Evolutionary conservation across 2,329 filamentous ascomycete genomes (phyloP).

Genomic region (Trichoderma sp.): DNA sequence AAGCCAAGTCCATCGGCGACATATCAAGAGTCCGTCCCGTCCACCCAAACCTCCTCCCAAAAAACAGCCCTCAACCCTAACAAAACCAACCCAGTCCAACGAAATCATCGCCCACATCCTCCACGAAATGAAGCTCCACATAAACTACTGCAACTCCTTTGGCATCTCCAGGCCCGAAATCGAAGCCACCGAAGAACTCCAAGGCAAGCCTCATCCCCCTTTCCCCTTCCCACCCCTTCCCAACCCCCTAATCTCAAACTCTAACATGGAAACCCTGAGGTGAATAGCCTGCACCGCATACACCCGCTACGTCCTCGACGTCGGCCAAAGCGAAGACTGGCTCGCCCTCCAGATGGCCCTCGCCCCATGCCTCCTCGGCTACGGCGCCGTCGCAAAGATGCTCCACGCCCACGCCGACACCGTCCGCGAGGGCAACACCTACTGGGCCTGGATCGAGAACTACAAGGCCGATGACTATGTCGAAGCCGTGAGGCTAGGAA

Average conservation of each 20-base stretch:
- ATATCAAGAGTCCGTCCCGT: conserved; percentile 64
- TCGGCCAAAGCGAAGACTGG: conserved; percentile 86
- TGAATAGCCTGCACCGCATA: conserved; percentile 74
- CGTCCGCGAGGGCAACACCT: conserved; percentile 66
- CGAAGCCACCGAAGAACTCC: conserved; percentile 70
- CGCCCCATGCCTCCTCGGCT: conserved; percentile 87
- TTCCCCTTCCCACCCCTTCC: background rate
- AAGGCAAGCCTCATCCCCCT: conserved; percentile 52
- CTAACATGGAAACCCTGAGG: background rate
- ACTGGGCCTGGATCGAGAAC: conserved; percentile 90
- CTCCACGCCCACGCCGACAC: conserved; percentile 66
- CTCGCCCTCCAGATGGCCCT: conserved; percentile 82
- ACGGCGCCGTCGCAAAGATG: conserved; percentile 75
- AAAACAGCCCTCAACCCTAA: background rate
- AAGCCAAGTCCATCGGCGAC: conserved; percentile 71
- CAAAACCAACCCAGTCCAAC: conserved; percentile 36
- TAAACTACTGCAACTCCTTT: conserved; percentile 80
- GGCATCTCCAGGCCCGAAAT: conserved; percentile 75
- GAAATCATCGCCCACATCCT: conserved; percentile 75
- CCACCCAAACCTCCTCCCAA: background rate
- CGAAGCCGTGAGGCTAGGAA: conserved; percentile 69
- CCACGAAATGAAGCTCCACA: conserved; percentile 77
- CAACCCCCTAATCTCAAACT: background rate
- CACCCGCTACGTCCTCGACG: conserved; percentile 82
- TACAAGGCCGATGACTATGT: conserved; percentile 81